A percentile compares a stretch with the other conserved stretches of the same genome.
phyloP scores from a whole-genome alignment of 305 asterid species.

The Fraxinus baroniana region DNA sequence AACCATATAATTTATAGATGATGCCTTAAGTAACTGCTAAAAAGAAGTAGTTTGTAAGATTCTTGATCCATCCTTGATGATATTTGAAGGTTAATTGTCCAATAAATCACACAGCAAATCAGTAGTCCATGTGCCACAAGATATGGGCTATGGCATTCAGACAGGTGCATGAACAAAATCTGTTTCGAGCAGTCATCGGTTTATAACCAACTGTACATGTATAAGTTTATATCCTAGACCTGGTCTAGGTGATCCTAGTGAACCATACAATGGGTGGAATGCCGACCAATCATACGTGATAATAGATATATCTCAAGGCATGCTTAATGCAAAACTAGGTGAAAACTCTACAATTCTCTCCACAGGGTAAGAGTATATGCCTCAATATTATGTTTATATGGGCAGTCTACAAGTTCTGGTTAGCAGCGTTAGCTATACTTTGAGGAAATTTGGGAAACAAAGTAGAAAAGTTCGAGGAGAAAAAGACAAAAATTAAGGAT shows the following conservation, averaged over 20 bases:
- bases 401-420: neutral
- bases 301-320: neutral
- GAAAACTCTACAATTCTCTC: neutral
- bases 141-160: neutral
- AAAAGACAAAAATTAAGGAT: neutral
- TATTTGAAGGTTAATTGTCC: neutral
- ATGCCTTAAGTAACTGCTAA: neutral
- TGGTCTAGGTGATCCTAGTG: neutral
- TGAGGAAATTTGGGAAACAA: neutral
- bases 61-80: neutral
- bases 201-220: neutral
- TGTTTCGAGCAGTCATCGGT: neutral
- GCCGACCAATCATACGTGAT: neutral
- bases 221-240: conserved; percentile 9
- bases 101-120: neutral
- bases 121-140: neutral
- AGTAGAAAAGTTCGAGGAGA: neutral
- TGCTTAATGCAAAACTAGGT: neutral
- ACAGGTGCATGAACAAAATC: neutral
- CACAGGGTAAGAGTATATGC: neutral
- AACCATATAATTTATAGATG: neutral
- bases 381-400: neutral
- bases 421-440: neutral
- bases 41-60: neutral
- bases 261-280: neutral